Percentiles rank a stretch among this genome's conserved stretches.
phyloP scores from a whole-genome alignment of 2,329 filamentous ascomycete genomes.

The Talaromyces sp. region DNA sequence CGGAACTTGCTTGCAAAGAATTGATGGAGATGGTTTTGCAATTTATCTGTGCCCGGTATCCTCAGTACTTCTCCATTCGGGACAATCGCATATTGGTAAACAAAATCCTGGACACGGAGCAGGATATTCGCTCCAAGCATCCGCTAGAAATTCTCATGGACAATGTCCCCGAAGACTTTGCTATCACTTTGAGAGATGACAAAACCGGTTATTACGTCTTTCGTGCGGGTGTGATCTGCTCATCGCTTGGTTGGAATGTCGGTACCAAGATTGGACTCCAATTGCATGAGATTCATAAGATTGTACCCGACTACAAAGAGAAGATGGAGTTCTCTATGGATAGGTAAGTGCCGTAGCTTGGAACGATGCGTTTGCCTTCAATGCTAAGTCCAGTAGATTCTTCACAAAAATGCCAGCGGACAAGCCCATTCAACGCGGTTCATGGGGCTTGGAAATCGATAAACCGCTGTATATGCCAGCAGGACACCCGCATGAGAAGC shows the following conservation, averaged over 20 bases:
- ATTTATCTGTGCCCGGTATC: conserved; percentile 74
- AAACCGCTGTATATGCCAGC: conserved; percentile 71
- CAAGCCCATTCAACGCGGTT: conserved; percentile 76
- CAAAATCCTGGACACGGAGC: conserved; percentile 59
- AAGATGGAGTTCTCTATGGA: conserved; percentile 90
- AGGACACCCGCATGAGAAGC: conserved; percentile 60
- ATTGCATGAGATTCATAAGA: conserved; percentile 67
- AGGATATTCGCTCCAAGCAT: conserved; percentile 58
- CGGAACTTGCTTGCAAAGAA: conserved; percentile 76
- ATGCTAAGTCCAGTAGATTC: conserved; percentile 51
- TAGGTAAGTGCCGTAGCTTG: conserved; percentile 48
- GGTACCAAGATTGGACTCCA: conserved; percentile 68
- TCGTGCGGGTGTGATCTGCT: conserved; percentile 73
- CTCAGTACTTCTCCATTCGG: conserved; percentile 64
- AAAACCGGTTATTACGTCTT: conserved; percentile 69
- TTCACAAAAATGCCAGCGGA: conserved; percentile 74
- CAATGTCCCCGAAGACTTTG: conserved; percentile 83
- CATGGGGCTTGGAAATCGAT: conserved; percentile 77
- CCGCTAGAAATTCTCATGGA: conserved; percentile 69
- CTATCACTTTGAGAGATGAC: conserved; percentile 68
- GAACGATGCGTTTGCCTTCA: not conserved
- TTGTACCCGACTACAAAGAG: conserved; percentile 78
- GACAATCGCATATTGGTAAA: conserved; percentile 63
- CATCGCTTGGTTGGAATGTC: conserved; percentile 75
- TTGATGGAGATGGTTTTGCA: conserved; percentile 83